A percentile compares a stretch with the other conserved stretches of the same genome.
Evolutionary conservation across 352 stramenopile genomes (phyloP).

Genomic region (Globisporangium abappressorium): DNA sequence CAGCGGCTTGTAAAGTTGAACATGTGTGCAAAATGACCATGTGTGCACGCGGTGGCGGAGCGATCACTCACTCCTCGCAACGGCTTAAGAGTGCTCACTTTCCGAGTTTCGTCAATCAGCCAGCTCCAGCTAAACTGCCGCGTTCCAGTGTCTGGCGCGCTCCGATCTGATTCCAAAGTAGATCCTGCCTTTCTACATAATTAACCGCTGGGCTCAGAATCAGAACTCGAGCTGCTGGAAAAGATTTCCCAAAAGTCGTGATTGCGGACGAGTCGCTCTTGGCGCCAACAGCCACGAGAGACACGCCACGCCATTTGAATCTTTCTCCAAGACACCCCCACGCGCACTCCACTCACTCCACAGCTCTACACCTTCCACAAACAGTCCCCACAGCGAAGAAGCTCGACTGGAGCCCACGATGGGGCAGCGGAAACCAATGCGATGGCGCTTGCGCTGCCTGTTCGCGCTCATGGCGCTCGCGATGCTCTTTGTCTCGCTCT

Average conservation of each 20-base stretch:
- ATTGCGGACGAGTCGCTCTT: neutral
- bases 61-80: neutral
- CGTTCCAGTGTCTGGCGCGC: too few species aligned
- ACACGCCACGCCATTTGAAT: neutral
- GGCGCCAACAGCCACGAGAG: neutral
- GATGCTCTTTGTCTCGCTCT: constrained; percentile 14
- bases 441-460: neutral
- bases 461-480: constrained; percentile 9
- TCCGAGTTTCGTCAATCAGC: neutral
- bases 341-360: too few species aligned
- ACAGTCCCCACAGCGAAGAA: neutral
- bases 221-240: neutral
- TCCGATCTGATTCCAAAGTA: neutral
- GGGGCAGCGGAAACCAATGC: neutral
- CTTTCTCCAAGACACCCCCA: neutral
- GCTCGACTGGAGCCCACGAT: neutral
- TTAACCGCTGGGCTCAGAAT: neutral
- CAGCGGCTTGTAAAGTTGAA: neutral
- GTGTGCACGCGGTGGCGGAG: neutral
- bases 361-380: too few species aligned
- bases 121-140: neutral
- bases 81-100: neutral
- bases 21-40: neutral
- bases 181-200: neutral
- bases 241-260: neutral